A percentile compares a stretch with the other conserved stretches of the same genome.
These are phyloP conservation scores for Silene latifolia DNA, from an alignment of 148 eudicot genomes.

Conservation along the genomic window DNA sequence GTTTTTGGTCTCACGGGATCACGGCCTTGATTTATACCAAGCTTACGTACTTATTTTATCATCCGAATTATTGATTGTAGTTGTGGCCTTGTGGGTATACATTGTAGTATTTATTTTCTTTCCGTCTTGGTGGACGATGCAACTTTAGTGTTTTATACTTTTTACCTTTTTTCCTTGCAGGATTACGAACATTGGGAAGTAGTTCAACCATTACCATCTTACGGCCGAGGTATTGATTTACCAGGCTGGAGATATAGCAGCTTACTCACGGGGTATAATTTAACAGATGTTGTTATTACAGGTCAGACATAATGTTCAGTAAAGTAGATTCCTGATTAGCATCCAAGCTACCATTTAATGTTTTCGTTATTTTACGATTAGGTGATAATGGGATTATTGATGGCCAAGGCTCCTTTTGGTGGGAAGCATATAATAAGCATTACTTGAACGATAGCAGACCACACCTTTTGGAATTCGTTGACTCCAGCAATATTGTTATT, in stretches of 20 bases:
- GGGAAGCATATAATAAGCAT: slow-evolving; percentile 32
- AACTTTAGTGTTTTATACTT: neutral
- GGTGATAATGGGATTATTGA: slow-evolving; percentile 47
- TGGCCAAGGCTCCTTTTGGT: slow-evolving; percentile 47
- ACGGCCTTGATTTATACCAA: neutral
- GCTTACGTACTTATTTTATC: neutral
- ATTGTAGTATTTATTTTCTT: too few species aligned
- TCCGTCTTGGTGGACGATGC: too few species aligned
- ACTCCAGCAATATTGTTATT: slow-evolving; percentile 34
- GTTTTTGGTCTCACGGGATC: too few species aligned
- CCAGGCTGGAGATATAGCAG: slow-evolving; percentile 15
- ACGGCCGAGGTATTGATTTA: slow-evolving; percentile 10
- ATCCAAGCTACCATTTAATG: neutral
- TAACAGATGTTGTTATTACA: slow-evolving; percentile 9
- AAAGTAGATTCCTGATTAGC: neutral
- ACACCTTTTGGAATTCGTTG: slow-evolving; percentile 35
- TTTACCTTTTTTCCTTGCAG: slow-evolving; percentile 6
- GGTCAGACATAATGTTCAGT: slow-evolving; percentile 1
- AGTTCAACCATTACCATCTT: slow-evolving; percentile 14
- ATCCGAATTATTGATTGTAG: neutral
- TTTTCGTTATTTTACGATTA: slow-evolving; percentile 5
- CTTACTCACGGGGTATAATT: slow-evolving; percentile 8
- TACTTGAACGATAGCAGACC: slow-evolving; percentile 40
- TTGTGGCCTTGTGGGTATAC: too few species aligned
- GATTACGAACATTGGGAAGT: slow-evolving; percentile 8